These are phyloP conservation scores for Xylariaceae sp. DNA, from an alignment of 2,329 filamentous ascomycete genomes.

Conservation along the genomic window DNA sequence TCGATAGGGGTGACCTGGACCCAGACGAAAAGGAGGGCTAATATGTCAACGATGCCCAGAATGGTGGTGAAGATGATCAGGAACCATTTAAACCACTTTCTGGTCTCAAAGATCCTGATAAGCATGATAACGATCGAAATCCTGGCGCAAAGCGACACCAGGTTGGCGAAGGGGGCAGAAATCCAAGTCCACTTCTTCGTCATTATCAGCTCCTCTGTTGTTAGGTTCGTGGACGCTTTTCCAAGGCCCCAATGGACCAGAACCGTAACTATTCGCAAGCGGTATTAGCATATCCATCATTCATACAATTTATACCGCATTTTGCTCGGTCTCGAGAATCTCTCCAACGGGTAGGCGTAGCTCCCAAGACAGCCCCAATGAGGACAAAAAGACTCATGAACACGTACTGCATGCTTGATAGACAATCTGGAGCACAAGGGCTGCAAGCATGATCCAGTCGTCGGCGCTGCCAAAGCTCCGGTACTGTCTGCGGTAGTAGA, in stretches of 20 bases:
- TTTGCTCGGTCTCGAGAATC: too few relatives aligned
- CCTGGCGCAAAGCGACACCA: conserved; percentile 1
- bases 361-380: too few relatives aligned
- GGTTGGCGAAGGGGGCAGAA: not conserved
- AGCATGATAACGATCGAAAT: conserved; percentile 8
- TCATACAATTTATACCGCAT: too few relatives aligned
- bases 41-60: not conserved
- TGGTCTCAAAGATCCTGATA: conserved; percentile 2
- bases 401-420: not conserved
- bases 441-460: conserved; percentile 6
- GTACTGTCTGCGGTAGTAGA: not conserved
- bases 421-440: not conserved
- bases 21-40: not conserved
- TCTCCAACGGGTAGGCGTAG: too few relatives aligned
- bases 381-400: too few relatives aligned
- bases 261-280: not conserved
- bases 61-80: conserved; percentile 1
- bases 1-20: not conserved
- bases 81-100: conserved; percentile 5
- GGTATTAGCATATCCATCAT: too few relatives aligned
- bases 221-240: not conserved
- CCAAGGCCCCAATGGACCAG: conserved; percentile 2
- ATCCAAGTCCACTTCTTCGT: conserved; percentile 4
- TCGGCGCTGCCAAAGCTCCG: not conserved
- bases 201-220: not conserved